Percentiles rank a stretch among this genome's conserved stretches.
Evolutionary conservation across 1,139 yeast genomes (phyloP).

Genomic region (Suhomyces anneliseae): DNA sequence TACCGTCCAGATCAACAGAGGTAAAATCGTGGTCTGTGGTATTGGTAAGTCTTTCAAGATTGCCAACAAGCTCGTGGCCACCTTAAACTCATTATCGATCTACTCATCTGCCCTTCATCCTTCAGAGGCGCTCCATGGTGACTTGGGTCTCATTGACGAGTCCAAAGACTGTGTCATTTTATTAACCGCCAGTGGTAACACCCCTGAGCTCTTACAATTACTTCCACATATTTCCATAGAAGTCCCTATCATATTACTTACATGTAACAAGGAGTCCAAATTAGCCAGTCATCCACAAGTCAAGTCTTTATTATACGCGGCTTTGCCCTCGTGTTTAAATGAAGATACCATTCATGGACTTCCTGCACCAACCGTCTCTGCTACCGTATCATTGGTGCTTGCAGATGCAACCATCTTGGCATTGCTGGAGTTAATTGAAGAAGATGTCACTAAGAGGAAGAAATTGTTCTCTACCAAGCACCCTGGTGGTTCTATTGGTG

Average conservation of each 20-base stretch:
- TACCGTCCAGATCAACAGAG: slow-evolving; percentile 46
- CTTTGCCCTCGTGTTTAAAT: slow-evolving; percentile 54
- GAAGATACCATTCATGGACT: slow-evolving; percentile 75
- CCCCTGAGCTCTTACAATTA: slow-evolving; percentile 68
- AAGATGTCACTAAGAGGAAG: slow-evolving; percentile 54
- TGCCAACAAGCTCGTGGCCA: slow-evolving; percentile 76
- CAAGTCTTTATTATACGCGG: slow-evolving; percentile 58
- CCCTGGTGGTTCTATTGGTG: slow-evolving; percentile 91
- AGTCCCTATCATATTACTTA: slow-evolving; percentile 61
- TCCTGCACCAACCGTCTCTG: slow-evolving; percentile 86
- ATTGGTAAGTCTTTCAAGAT: slow-evolving; percentile 85
- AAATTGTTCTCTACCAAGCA: slow-evolving; percentile 67
- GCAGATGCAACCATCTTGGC: slow-evolving; percentile 82
- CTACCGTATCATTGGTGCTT: slow-evolving; percentile 71
- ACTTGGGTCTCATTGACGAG: slow-evolving; percentile 67
- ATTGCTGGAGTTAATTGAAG: slow-evolving; percentile 63
- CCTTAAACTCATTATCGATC: slow-evolving; percentile 75
- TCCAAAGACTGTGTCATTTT: slow-evolving; percentile 61
- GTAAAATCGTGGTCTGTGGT: slow-evolving; percentile 75
- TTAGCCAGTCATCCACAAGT: slow-evolving; percentile 47
- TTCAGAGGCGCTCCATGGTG: slow-evolving; percentile 89
- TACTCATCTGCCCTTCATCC: slow-evolving; percentile 74
- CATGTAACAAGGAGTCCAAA: slow-evolving; percentile 55
- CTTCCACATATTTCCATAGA: slow-evolving; percentile 57
- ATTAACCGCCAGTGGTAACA: slow-evolving; percentile 80